Evolutionary conservation across 2,329 filamentous ascomycete species (phyloP).

Genomic region (Calonectria naviculata): DNA sequence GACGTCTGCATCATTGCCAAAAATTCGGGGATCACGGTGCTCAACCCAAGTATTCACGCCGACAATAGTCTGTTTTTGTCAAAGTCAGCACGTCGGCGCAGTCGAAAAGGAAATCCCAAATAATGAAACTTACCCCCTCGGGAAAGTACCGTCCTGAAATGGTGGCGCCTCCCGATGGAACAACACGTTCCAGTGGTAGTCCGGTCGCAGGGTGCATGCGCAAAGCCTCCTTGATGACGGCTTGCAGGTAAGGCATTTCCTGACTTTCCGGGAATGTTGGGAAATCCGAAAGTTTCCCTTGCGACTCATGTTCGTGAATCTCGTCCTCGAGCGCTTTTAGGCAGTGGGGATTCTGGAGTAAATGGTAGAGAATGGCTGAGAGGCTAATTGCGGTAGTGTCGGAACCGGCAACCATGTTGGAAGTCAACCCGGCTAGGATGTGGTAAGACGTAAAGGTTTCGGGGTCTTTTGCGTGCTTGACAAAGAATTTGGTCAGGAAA

Average conservation of each 20-base stretch:
- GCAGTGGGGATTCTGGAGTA: conserved; percentile 21
- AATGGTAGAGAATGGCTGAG: conserved; percentile 31
- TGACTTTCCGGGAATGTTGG: conserved; percentile 32
- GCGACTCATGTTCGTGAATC: neutral
- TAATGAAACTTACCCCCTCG: conserved; percentile 21
- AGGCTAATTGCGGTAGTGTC: conserved; percentile 38
- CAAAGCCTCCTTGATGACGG: conserved; percentile 33
- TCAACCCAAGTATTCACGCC: conserved; percentile 38
- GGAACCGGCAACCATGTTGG: conserved; percentile 37
- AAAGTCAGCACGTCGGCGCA: neutral
- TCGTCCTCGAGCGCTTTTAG: conserved; percentile 21
- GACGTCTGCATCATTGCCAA: conserved; percentile 27
- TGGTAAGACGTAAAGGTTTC: conserved; percentile 30
- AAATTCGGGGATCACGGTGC: conserved; percentile 28
- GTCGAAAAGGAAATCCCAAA: too few relatives aligned
- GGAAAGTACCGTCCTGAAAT: conserved; percentile 33
- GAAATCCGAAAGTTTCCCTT: conserved; percentile 14
- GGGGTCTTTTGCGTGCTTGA: conserved; percentile 26
- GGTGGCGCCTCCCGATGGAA: conserved; percentile 28
- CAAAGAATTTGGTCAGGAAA: conserved; percentile 36
- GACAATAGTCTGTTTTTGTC: conserved; percentile 23
- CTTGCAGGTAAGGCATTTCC: conserved; percentile 33
- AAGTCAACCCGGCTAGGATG: conserved; percentile 30
- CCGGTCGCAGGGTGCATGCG: conserved; percentile 36
- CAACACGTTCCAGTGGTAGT: conserved; percentile 29